Evolutionary conservation across 2,329 filamentous ascomycete species (phyloP).

Genomic region (Stemphylium beticola): DNA sequence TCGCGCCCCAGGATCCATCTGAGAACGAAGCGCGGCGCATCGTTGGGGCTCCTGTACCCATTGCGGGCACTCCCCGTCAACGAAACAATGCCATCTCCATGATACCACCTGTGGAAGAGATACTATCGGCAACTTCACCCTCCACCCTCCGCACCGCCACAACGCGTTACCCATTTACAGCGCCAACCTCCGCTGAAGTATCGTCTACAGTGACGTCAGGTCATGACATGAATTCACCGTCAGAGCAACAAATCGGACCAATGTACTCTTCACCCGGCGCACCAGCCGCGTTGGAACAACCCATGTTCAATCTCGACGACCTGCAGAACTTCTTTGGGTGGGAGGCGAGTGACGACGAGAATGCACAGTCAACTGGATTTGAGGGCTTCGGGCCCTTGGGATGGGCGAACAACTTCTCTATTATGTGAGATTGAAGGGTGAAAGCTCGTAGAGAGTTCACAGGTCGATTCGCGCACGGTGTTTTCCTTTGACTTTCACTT

Average conservation of each 20-base stretch:
- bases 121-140: slow-evolving; percentile 14
- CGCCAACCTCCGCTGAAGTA: slow-evolving; percentile 7
- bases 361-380: slow-evolving; percentile 36
- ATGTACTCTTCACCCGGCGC: slow-evolving; percentile 20
- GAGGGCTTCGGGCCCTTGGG: slow-evolving; percentile 40
- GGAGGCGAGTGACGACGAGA: slow-evolving; percentile 33
- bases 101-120: slow-evolving; percentile 22
- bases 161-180: slow-evolving; percentile 18
- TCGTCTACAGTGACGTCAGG: slow-evolving; percentile 14
- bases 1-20: slow-evolving; percentile 38
- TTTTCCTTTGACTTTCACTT: not conserved
- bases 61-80: slow-evolving; percentile 9
- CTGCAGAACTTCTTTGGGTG: slow-evolving; percentile 44
- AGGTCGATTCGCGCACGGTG: not conserved
- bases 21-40: slow-evolving; percentile 35
- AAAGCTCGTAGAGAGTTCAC: too few species aligned
- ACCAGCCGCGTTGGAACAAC: slow-evolving; percentile 26
- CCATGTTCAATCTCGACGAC: slow-evolving; percentile 41
- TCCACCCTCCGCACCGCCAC: slow-evolving; percentile 16
- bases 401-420: slow-evolving; percentile 38
- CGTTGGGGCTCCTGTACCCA: slow-evolving; percentile 27
- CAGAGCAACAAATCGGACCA: slow-evolving; percentile 16
- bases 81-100: slow-evolving; percentile 17
- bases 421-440: slow-evolving; percentile 20
- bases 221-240: not conserved